Percentiles rank a stretch among this genome's conserved stretches.
Conservation (phyloP, 192 early-diverging fungal genomes). For the Coemansia sp. region DNA sequence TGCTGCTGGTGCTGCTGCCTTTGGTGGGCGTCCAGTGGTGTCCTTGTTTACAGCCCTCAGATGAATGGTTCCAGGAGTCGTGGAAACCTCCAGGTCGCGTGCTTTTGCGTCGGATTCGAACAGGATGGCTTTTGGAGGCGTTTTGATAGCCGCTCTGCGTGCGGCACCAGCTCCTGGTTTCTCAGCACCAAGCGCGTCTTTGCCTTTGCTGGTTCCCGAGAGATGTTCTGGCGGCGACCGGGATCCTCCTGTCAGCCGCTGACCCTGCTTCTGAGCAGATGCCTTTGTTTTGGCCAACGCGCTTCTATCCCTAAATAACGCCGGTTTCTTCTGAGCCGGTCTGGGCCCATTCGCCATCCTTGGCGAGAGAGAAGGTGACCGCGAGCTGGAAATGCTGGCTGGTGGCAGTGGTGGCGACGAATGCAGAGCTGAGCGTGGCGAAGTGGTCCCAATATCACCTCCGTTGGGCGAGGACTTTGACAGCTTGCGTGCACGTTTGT, state of each 20-base stretch:
- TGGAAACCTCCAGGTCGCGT: neutral
- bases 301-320: neutral
- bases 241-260: neutral
- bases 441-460: neutral
- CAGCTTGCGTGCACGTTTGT: slow-evolving; percentile 26
- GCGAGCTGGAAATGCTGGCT: neutral
- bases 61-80: neutral
- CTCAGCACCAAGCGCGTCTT: neutral
- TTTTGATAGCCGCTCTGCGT: neutral
- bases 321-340: neutral
- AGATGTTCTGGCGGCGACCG: slow-evolving; percentile 8
- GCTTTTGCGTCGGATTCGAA: neutral
- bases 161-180: neutral
- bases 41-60: neutral
- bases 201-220: neutral
- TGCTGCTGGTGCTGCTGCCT: too few species aligned
- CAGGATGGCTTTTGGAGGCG: neutral
- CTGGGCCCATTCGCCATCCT: neutral
- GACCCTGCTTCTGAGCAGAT: neutral
- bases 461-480: neutral
- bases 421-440: neutral
- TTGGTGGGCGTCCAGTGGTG: neutral
- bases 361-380: neutral
- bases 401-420: slow-evolving; percentile 2
- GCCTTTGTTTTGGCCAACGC: neutral